phyloP scores from a whole-genome alignment of 2,329 filamentous ascomycete genomes.

The Diplodia scrobiculata region DNA sequence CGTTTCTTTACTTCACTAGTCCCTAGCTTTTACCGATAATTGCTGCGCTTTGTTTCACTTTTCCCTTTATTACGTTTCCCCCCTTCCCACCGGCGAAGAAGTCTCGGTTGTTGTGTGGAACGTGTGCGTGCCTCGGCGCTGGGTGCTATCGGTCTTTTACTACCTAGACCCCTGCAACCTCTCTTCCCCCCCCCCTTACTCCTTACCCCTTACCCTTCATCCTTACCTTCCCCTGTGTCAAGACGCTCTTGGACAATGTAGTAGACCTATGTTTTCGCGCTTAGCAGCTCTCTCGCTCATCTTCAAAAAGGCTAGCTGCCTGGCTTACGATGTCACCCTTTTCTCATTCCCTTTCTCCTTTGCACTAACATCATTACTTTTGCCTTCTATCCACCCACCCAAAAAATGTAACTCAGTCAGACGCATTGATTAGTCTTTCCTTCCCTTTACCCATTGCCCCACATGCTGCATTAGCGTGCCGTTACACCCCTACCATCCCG shows the following conservation, averaged over 20 bases:
- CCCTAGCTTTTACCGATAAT: not conserved
- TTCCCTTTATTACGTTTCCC: not conserved
- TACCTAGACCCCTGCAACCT: not conserved
- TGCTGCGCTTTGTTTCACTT: not conserved
- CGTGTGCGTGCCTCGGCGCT: constrained; percentile 12
- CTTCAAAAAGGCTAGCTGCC: not conserved
- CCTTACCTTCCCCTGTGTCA: not conserved
- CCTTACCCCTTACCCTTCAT: not conserved
- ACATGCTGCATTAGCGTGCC: not conserved
- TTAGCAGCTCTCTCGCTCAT: not conserved
- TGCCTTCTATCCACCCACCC: not conserved
- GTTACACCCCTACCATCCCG: not conserved
- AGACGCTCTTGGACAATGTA: not conserved
- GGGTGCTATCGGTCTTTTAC: not conserved
- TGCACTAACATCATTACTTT: not conserved
- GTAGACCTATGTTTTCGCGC: not conserved
- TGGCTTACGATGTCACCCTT: not conserved
- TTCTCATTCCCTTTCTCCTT: not conserved
- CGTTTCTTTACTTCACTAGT: not conserved
- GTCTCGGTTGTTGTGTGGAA: constrained; percentile 14
- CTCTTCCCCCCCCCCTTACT: no score
- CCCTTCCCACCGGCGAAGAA: not conserved
- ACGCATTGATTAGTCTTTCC: not conserved
- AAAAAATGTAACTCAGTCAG: not conserved
- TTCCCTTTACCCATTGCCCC: not conserved